Evolutionary conservation across 2,329 filamentous ascomycete species (phyloP).

Genomic region (Apiospora pterosperma): DNA sequence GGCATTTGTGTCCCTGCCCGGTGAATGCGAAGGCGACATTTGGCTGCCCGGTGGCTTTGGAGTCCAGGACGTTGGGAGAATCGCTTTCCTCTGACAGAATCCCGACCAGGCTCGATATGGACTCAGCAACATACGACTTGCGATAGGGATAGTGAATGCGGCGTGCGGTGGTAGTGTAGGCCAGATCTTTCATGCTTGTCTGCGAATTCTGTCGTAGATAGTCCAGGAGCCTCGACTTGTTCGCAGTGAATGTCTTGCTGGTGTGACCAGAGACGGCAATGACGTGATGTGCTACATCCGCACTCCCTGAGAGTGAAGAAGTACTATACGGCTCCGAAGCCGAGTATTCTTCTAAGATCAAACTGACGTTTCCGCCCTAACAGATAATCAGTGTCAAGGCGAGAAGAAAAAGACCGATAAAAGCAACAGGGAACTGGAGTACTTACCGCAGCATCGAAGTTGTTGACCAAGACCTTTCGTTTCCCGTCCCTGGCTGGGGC

Average conservation of each 20-base stretch:
- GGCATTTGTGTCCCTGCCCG: neutral
- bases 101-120: no score
- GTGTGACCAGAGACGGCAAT: neutral
- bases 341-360: neutral
- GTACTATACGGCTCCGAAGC: no score
- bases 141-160: neutral
- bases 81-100: neutral
- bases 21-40: neutral
- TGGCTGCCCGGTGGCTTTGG: no score
- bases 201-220: neutral
- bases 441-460: constrained; percentile 1
- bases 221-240: neutral
- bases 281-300: neutral
- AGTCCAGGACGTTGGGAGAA: no score
- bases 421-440: neutral
- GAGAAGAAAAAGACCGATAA: no score
- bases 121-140: neutral
- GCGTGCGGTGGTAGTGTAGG: neutral
- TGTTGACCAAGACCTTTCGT: neutral
- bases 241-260: neutral
- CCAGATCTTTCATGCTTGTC: neutral
- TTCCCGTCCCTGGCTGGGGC: no score
- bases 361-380: neutral
- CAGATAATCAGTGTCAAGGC: no score
- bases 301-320: neutral